Evolutionary conservation across 1,284 basidiomycete species (phyloP).

Genomic region (Moniliophthora roreri): DNA sequence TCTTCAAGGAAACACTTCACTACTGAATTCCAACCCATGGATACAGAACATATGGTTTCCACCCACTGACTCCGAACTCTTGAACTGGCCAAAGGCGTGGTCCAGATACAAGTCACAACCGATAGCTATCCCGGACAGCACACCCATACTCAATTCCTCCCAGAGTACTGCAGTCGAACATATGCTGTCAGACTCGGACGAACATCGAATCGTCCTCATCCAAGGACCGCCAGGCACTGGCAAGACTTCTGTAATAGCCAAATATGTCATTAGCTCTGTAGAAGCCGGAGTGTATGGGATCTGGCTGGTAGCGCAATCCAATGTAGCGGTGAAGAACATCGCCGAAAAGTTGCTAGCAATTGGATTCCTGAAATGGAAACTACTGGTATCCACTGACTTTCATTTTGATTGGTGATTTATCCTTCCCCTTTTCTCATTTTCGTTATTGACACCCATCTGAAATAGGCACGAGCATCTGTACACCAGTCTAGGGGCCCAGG

Average conservation of each 20-base stretch:
- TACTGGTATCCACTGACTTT: conserved; percentile 46
- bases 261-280: conserved; percentile 47
- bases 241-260: conserved; percentile 66
- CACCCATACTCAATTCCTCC: conserved; percentile 47
- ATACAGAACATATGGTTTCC: conserved; percentile 54
- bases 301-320: conserved; percentile 73
- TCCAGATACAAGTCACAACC: conserved; percentile 17
- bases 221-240: conserved; percentile 63
- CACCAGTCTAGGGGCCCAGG: conserved; percentile 33
- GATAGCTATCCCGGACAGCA: conserved; percentile 8
- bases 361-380: conserved; percentile 34
- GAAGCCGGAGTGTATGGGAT: conserved; percentile 39
- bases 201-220: conserved; percentile 48
- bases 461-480: conserved; percentile 77
- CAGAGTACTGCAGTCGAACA: conserved; percentile 50
- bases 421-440: conserved; percentile 9
- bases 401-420: conserved; percentile 54
- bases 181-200: conserved; percentile 46
- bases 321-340: conserved; percentile 58
- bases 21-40: conserved; percentile 54
- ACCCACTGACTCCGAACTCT: conserved; percentile 20
- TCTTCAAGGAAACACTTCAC: conserved; percentile 46
- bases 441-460: conserved; percentile 7
- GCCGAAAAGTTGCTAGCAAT: conserved; percentile 43
- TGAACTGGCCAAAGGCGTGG: conserved; percentile 46